Conservation (phyloP, 2,329 filamentous ascomycete species). For the Boeremia exigua region DNA sequence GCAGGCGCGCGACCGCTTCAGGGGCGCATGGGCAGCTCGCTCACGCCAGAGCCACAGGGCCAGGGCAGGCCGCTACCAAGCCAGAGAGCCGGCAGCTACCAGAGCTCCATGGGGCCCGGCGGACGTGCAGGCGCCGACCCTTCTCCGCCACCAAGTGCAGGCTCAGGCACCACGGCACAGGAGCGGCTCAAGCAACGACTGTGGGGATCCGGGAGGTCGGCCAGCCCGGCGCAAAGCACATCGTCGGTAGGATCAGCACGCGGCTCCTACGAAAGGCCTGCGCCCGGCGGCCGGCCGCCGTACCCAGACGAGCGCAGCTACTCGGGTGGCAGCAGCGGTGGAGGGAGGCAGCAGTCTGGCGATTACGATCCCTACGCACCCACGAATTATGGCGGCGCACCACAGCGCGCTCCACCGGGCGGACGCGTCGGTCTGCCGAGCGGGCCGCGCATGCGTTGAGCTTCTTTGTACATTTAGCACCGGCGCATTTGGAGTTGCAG, state of each 20-base stretch:
- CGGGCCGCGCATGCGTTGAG: conserved; percentile 47
- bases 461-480: conserved; percentile 16
- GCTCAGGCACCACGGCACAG: conserved; percentile 68
- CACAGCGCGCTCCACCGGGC: conserved; percentile 35
- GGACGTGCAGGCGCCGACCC: conserved; percentile 45
- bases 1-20: conserved; percentile 32
- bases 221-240: conserved; percentile 57
- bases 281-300: conserved; percentile 28
- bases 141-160: conserved; percentile 48
- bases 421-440: conserved; percentile 47
- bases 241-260: conserved; percentile 31
- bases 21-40: conserved; percentile 40
- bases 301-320: conserved; percentile 45
- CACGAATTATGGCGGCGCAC: conserved; percentile 31
- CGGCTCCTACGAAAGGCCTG: conserved; percentile 37
- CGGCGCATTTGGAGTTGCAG: conserved; percentile 28
- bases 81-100: conserved; percentile 77
- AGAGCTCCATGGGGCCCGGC: conserved; percentile 56
- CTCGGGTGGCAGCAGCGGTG: conserved; percentile 30
- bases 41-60: conserved; percentile 41
- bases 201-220: conserved; percentile 69
- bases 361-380: conserved; percentile 43
- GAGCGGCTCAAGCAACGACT: conserved; percentile 82
- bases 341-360: conserved; percentile 39
- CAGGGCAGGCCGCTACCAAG: conserved; percentile 70